Base-by-base conservation (phyloP, 352 stramenopile species). In the Phytophthora sansomeana region DNA sequence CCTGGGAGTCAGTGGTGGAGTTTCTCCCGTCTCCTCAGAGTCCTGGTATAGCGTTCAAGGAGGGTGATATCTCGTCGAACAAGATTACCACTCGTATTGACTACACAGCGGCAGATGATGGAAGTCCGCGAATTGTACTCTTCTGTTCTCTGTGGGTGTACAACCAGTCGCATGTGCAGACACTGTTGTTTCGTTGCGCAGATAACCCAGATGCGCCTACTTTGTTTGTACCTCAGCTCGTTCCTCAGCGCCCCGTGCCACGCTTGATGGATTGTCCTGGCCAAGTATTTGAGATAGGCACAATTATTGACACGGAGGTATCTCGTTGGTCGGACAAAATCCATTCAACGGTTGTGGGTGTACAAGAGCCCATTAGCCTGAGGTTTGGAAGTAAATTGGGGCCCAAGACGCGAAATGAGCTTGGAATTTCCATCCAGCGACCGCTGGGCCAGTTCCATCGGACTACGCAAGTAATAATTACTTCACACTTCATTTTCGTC, bases 81-180 rank as follows among this genome's bases (percentile, higher is more conserved):
- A 81, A 80, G 58, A 68, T 96, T 17, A 76, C 80, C 13, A 84
- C 88, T n/a, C 85, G 88, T 3, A 70, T 97, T 13, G 89, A 97
- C 41, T 96, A 91, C 70, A 94, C 89, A 9, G 78, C 86, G 10
- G 75, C 89, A 28, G 86, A 95, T 58, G 83, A 96, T 64, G 87
- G 87, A 13, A 94, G 83, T 32, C 89, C 89, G 16, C 86, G 89
- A 16, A 85, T 95, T 38, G 89, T 95, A 16, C 53, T 97, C 4
- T 97, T 83, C 51, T 82, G 81, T n/a, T 92, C 83, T 3, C 60
- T 96, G 11, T 97, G 89, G 89, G 81, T 97, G n/a, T 97, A 96
- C 65, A 97, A 97, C 52, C 87, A 97, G 57, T 95, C 85, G 19
- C 89, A 97, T 26, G 77, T 97, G 8, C 78, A 90, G 26, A 91